These are phyloP conservation scores for Penicillium daleae DNA, from an alignment of 495 filamentous ascomycete species.

Conservation along the genomic window DNA sequence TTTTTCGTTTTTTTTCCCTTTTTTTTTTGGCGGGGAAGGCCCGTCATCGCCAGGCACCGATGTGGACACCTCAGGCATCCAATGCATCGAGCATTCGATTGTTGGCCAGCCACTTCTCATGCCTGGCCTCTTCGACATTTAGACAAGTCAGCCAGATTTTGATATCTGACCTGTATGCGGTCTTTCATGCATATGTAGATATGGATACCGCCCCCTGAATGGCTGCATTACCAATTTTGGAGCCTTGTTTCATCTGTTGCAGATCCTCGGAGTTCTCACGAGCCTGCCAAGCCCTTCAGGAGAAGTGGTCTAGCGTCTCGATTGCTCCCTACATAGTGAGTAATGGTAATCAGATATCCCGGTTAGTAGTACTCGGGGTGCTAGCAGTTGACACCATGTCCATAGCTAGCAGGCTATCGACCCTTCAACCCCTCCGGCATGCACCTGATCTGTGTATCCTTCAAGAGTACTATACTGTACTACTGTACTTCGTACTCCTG, in stretches of 20 bases:
- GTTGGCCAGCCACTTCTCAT: neutral
- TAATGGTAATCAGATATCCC: neutral
- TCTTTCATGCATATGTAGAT: neutral
- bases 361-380: neutral
- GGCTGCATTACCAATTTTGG: neutral
- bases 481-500: too few relatives aligned
- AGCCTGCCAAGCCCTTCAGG: neutral
- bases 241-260: neutral
- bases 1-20: neutral
- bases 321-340: neutral
- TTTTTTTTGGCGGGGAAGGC: constrained; percentile 5
- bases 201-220: neutral
- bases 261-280: neutral
- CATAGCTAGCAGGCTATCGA: neutral
- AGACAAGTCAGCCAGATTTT: neutral
- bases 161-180: neutral
- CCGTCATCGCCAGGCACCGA: constrained; percentile 11
- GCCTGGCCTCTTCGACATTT: neutral
- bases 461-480: too few relatives aligned
- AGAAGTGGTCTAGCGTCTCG: neutral
- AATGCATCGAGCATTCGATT: neutral
- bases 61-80: constrained; percentile 3
- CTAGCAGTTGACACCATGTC: too few relatives aligned
- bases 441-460: too few relatives aligned
- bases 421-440: too few relatives aligned